Evolutionary conservation across 2,329 filamentous ascomycete species (phyloP).

Genomic region (Fusarium drepaniforme): DNA sequence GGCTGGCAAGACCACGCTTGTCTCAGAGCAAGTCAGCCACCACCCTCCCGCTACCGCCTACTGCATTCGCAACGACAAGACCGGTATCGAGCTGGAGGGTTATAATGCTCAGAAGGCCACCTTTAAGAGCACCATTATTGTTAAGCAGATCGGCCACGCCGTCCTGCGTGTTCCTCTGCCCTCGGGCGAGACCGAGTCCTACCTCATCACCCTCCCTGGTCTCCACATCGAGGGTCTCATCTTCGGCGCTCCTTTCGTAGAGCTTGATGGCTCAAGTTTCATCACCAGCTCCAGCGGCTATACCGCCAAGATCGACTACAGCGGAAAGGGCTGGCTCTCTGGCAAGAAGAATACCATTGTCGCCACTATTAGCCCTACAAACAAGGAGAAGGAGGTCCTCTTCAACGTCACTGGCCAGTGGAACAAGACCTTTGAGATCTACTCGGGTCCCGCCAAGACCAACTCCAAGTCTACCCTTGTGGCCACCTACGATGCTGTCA

Average conservation of each 20-base stretch:
- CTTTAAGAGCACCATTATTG: conserved; percentile 92
- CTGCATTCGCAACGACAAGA: conserved; percentile 86
- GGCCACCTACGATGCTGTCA: conserved; percentile 71
- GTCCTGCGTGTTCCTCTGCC: conserved; percentile 76
- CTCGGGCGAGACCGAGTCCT: conserved; percentile 69
- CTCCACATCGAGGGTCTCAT: conserved; percentile 96
- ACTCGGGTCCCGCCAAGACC: conserved; percentile 70
- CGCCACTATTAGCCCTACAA: conserved; percentile 78
- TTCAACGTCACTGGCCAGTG: conserved; percentile 93
- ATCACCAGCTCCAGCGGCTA: conserved; percentile 90
- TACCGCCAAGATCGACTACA: conserved; percentile 91
- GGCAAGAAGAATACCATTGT: conserved; percentile 95
- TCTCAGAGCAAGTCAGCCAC: conserved; percentile 95
- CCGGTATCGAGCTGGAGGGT: conserved; percentile 83
- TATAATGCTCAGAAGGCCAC: conserved; percentile 98
- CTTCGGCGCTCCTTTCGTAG: conserved; percentile 87
- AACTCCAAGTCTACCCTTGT: conserved; percentile 63
- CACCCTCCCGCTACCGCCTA: conserved; percentile 97
- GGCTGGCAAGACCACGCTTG: conserved; percentile 83
- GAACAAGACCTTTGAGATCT: conserved; percentile 86
- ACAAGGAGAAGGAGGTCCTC: conserved; percentile 77
- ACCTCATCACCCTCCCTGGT: conserved; percentile 90
- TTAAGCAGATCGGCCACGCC: conserved; percentile 95
- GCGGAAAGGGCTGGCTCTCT: conserved; percentile 92
- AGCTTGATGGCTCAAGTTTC: conserved; percentile 86